phyloP scores from a whole-genome alignment of 1,284 basidiomycete species.

The Fistulinella cinereoalba region DNA sequence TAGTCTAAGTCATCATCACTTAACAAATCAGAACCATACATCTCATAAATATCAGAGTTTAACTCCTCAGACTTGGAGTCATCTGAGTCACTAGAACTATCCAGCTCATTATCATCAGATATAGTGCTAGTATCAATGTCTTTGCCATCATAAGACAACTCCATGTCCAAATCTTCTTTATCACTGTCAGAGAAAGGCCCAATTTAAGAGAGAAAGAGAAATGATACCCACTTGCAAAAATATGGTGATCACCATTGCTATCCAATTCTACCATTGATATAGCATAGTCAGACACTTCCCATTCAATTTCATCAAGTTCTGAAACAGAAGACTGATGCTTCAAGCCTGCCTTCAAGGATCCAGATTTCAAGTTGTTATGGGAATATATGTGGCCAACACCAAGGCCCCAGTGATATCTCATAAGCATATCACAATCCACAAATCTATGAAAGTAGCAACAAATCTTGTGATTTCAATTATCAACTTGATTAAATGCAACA shows the following conservation, averaged over 20 bases:
- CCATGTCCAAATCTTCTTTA: too few species aligned
- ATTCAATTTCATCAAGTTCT: background rate
- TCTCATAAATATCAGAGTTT: background rate
- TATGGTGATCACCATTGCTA: too few species aligned
- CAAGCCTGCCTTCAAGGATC: too few species aligned
- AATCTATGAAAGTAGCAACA: constrained; percentile 1
- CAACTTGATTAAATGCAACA: background rate
- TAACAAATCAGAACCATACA: background rate
- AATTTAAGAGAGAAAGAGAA: background rate
- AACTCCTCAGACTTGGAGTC: background rate
- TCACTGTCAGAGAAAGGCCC: too few species aligned
- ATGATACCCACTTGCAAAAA: too few species aligned
- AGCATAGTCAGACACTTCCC: background rate
- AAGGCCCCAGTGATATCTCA: constrained; percentile 8
- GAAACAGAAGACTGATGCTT: background rate
- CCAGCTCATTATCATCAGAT: too few species aligned
- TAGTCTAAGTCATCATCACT: background rate
- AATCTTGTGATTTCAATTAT: too few species aligned
- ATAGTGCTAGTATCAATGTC: too few species aligned
- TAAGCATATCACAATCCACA: constrained; percentile 10
- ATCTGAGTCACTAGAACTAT: background rate
- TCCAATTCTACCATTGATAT: too few species aligned
- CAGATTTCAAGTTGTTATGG: too few species aligned
- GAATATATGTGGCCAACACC: too few species aligned
- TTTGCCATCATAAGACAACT: too few species aligned